Evolutionary conservation across 1,284 basidiomycete species (phyloP), one percentile per base, ranked within the genome.

Genomic region (Macrocybe sp.): DNA sequence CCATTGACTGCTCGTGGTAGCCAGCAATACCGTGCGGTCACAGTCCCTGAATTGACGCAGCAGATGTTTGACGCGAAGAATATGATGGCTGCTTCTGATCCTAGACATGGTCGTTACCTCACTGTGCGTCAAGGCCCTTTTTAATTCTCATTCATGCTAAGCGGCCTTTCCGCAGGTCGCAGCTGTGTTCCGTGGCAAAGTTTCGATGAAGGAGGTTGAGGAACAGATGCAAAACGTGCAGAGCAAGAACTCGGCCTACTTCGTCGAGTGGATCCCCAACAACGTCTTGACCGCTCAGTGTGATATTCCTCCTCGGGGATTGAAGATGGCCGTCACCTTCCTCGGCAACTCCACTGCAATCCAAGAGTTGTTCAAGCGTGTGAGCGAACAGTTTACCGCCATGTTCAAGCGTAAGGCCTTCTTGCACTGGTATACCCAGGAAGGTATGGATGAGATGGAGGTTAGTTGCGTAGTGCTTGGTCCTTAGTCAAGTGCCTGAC

Each of bases 351-450:
- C 92, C 40, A 97, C 93, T 50, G 91, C 89, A 50, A 97, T 98
- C 67, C 94, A 97, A 70, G 93, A 96, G 69, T 79, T 97, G 56
- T 97, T 97, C 89, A 93, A 94, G 78, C 92, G 94, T 75, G 91
- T 96, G 66, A 89, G 85, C 59, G 91, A 95, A 67, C 95, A 97
- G 71, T 98, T 98, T 83, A 91, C 90, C 52, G 91, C 92, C 70
- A 98, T 97, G 96, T 97, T 97, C 85, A 89, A 94, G 78, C 81
- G 95, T 68, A 97, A 97, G 78, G 95, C 95, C 38, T 97, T 97
- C 87, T 85, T 97, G 81, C 94, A 97, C 73, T 97, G 94, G 91
- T 96, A 97, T 75, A 97, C 92, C 40, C 92, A 94, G 66, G 93
- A 96, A 78, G 94, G 95, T 70, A 97, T 97, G 95, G 94, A 97